Evolutionary conservation across 179 eudicot species (phyloP), one percentile per base, ranked within the genome.

Genomic region (Camellia oleifera): DNA sequence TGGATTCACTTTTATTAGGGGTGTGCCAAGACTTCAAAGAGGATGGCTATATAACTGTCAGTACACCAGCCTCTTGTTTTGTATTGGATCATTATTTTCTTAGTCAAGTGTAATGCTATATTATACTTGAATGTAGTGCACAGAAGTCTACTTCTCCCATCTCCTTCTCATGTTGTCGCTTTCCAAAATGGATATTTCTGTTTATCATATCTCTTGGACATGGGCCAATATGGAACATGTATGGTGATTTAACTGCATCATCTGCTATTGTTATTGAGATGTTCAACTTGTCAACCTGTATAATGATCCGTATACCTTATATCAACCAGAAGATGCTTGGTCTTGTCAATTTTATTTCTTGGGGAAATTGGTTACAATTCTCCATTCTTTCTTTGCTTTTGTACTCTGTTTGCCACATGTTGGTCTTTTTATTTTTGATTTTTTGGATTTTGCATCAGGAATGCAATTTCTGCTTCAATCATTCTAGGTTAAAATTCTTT

Each of bases 21-120:
- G 97, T 95, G 69, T 95, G 98, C 87, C 92, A 93, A 88, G 95
- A 89, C 80, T 95, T 92, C 82, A 91, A 88, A 84, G 97, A 88
- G 85, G 89, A 91, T 64, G 85, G 87, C 75, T 95, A 93, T 86
- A 75, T 92, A 72, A 93, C 92, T 86, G 98, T 95, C 72, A 79
- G 98, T 92, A 77, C 71, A 78, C 64, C 10, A 75, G 50, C 54
- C 69, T 72, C 61, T 61, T 72, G 17, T 48, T 56, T 57, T 70
- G 5, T 63, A 66, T 72, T 66, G 20, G 50, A 44, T 56, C 48
- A 13, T 68, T 5, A 32, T 60, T 62, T 15, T 50, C 61, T 67
- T 52, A 53, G 42, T 61, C 15, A 64, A 81, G 26, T 75, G 48
- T 8, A 45, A 12, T n/a, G 68, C 78, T 44, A 42, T 8, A 46